A percentile compares a stretch with the other conserved stretches of the same genome.
phyloP scores from a whole-genome alignment of 805 yeast genomes.

The Myxozyma nipponensis region DNA sequence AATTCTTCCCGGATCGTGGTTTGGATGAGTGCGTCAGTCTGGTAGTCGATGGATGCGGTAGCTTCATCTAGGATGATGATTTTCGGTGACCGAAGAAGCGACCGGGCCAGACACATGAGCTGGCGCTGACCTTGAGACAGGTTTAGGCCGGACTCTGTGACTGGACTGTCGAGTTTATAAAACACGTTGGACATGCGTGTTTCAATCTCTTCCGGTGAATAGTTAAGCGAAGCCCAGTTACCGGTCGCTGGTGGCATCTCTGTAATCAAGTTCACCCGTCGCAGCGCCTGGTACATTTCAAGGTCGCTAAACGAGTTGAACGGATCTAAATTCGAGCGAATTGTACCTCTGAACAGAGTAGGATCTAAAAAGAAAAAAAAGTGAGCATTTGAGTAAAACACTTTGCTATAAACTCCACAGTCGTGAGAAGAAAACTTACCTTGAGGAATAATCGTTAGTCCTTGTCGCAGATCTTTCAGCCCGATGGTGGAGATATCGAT shows the following conservation, averaged over 20 bases:
- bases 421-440: slow-evolving; percentile 37
- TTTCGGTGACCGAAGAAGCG: slow-evolving; percentile 64
- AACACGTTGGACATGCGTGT: slow-evolving; percentile 48
- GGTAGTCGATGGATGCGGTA: slow-evolving; percentile 66
- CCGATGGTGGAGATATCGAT: slow-evolving; percentile 60
- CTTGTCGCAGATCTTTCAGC: slow-evolving; percentile 56
- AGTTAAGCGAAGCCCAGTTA: slow-evolving; percentile 22
- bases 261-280: slow-evolving; percentile 14
- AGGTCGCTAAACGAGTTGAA: slow-evolving; percentile 55
- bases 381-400: neutral
- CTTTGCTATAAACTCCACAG: neutral
- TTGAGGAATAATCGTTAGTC: slow-evolving; percentile 71
- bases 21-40: slow-evolving; percentile 76
- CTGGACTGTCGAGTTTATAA: slow-evolving; percentile 50
- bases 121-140: slow-evolving; percentile 88
- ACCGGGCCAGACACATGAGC: slow-evolving; percentile 74
- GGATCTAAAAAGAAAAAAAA: slow-evolving; percentile 48
- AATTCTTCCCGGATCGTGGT: slow-evolving; percentile 67
- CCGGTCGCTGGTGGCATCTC: slow-evolving; percentile 16
- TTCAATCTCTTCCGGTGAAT: slow-evolving; percentile 41
- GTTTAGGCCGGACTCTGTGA: slow-evolving; percentile 73
- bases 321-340: slow-evolving; percentile 70
- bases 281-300: slow-evolving; percentile 35
- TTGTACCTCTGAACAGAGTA: slow-evolving; percentile 65
- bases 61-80: slow-evolving; percentile 78